phyloP scores from a whole-genome alignment of 2,329 filamentous ascomycete genomes.

The Clonostachys chloroleuca region DNA sequence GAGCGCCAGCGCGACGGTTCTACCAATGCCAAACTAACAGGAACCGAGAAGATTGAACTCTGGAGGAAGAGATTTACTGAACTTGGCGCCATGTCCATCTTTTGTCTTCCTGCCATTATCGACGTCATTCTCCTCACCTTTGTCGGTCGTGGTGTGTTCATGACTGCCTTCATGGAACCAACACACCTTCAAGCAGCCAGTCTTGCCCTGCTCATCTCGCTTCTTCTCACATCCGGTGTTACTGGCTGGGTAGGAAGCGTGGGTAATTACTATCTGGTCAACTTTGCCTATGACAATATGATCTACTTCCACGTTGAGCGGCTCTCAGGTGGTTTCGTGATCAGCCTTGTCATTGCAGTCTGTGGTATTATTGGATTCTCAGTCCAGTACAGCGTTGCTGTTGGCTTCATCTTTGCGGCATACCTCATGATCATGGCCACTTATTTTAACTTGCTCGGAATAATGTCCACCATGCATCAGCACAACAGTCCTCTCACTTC shows the following conservation, averaged over 20 bases:
- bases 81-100: constrained; percentile 56
- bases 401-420: constrained; percentile 53
- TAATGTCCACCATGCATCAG: constrained; percentile 47
- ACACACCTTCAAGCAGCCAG: constrained; percentile 47
- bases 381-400: constrained; percentile 28
- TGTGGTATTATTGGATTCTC: constrained; percentile 46
- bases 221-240: constrained; percentile 55
- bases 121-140: constrained; percentile 57
- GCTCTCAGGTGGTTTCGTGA: constrained; percentile 42
- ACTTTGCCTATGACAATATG: constrained; percentile 31
- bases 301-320: constrained; percentile 32
- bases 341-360: constrained; percentile 27
- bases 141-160: constrained; percentile 55
- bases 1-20: background rate
- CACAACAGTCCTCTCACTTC: constrained; percentile 50
- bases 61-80: constrained; percentile 25
- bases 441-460: constrained; percentile 54
- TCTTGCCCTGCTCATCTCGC: constrained; percentile 51
- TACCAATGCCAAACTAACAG: constrained; percentile 1
- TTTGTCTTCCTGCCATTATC: constrained; percentile 57
- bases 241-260: constrained; percentile 61
- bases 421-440: constrained; percentile 54
- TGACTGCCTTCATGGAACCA: constrained; percentile 50
- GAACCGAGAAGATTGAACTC: constrained; percentile 5
- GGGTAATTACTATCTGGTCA: constrained; percentile 54